These are phyloP conservation scores for Fusarium sarcochroum DNA, from an alignment of 2,329 filamentous ascomycete genomes.

Conservation along the genomic window DNA sequence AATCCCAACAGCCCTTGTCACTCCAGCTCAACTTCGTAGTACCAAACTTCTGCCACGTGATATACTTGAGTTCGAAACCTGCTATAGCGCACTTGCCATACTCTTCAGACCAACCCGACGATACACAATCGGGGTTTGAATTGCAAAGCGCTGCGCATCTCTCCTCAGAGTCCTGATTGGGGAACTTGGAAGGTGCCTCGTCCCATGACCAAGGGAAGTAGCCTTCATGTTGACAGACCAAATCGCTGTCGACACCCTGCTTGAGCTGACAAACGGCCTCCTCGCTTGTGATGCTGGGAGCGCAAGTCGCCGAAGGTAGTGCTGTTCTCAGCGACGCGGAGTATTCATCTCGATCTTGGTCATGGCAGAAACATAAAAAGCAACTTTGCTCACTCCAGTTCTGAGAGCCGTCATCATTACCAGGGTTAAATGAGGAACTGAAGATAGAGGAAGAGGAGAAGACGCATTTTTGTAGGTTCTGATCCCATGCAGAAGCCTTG, in stretches of 20 bases:
- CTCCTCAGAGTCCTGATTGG: constrained; percentile 10
- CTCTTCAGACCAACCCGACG: neutral
- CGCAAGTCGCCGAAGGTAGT: constrained; percentile 6
- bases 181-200: neutral
- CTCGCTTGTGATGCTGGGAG: neutral
- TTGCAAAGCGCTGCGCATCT: constrained; percentile 18
- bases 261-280: constrained; percentile 10
- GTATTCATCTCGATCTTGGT: constrained; percentile 13
- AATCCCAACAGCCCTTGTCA: constrained; percentile 17
- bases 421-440: neutral
- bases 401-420: neutral
- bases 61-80: neutral
- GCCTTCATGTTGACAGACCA: constrained; percentile 4
- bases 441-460: constrained; percentile 12
- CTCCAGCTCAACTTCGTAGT: constrained; percentile 9
- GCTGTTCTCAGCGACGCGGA: neutral
- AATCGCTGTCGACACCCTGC: fast-evolving
- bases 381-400: constrained; percentile 26
- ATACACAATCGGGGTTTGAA: constrained; percentile 11
- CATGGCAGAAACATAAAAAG: constrained; percentile 12
- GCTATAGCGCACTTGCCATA: neutral
- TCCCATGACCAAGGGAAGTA: constrained; percentile 19
- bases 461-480: neutral
- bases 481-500: constrained; percentile 8
- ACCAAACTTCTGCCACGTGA: neutral